phyloP scores from a whole-genome alignment of 768 basidiomycete genomes.

The Chlorophyllum brunneum region DNA sequence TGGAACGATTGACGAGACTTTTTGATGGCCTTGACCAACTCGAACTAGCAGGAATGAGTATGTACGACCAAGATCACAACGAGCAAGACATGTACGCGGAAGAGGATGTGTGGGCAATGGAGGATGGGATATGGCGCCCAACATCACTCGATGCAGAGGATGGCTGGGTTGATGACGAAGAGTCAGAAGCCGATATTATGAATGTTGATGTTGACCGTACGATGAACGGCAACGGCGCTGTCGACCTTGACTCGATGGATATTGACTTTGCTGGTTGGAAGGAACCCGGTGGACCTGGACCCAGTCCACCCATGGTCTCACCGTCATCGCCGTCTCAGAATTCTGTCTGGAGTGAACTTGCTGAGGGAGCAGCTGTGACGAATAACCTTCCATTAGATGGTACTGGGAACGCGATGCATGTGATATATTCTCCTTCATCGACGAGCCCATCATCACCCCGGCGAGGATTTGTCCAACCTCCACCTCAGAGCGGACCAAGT shows the following conservation, averaged over 20 bases:
- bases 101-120: constrained; percentile 38
- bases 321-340: constrained; percentile 6
- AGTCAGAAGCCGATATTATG: constrained; percentile 20
- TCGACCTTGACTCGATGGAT: neutral
- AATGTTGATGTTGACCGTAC: constrained; percentile 11
- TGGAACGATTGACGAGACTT: constrained; percentile 69
- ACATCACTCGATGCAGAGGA: constrained; percentile 38
- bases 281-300: neutral
- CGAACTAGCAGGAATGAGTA: constrained; percentile 46
- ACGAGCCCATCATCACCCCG: neutral
- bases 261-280: constrained; percentile 1
- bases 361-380: constrained; percentile 1
- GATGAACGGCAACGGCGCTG: neutral
- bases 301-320: neutral
- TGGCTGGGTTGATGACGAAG: constrained; percentile 29
- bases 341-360: constrained; percentile 1
- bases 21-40: constrained; percentile 82
- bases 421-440: constrained; percentile 2
- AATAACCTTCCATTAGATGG: neutral
- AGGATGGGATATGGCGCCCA: constrained; percentile 44
- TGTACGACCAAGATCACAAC: constrained; percentile 51
- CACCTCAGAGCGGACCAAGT: neutral
- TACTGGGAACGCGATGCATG: neutral
- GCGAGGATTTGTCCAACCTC: neutral
- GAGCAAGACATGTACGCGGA: constrained; percentile 41